Evolutionary conservation across 441 rosid species (phyloP).

Genomic region (Mallotus repandus): DNA sequence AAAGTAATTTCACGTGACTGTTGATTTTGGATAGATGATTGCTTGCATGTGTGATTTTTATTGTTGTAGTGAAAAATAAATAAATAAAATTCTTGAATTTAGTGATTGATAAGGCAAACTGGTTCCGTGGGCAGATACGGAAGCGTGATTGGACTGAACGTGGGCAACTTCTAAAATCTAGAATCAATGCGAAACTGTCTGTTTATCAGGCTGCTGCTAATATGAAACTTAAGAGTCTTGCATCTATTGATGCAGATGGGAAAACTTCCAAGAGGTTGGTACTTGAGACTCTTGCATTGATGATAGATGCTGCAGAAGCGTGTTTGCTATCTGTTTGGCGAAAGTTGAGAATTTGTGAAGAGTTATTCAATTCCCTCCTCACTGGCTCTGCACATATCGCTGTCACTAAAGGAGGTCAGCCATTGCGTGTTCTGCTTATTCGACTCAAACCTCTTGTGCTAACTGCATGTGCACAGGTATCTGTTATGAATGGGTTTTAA

Average conservation of each 20-base stretch:
- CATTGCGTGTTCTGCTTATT: slow-evolving; percentile 82
- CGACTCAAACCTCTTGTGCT: slow-evolving; percentile 89
- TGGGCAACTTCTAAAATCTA: slow-evolving; percentile 74
- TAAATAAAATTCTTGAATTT: not conserved
- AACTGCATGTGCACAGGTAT: slow-evolving; percentile 87
- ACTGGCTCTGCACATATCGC: slow-evolving; percentile 84
- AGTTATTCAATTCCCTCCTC: slow-evolving; percentile 78
- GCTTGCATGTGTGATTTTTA: not conserved
- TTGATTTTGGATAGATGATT: not conserved
- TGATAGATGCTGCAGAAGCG: slow-evolving; percentile 88
- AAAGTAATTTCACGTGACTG: too few relatives aligned
- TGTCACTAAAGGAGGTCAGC: slow-evolving; percentile 87
- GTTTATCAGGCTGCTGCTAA: slow-evolving; percentile 84
- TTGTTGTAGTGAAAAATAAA: not conserved
- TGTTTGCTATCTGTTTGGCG: slow-evolving; percentile 94
- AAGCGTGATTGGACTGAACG: slow-evolving; percentile 95
- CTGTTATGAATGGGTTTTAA: slow-evolving; percentile 20
- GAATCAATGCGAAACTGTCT: slow-evolving; percentile 76
- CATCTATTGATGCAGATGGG: slow-evolving; percentile 77
- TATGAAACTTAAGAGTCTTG: slow-evolving; percentile 76
- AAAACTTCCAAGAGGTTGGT: slow-evolving; percentile 83
- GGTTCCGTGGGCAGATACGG: slow-evolving; percentile 62
- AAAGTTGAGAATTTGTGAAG: slow-evolving; percentile 86
- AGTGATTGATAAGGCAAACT: slow-evolving; percentile 5
- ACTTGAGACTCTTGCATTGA: slow-evolving; percentile 79